Conservation (phyloP, 352 stramenopile genomes). For the Globisporangium solare region DNA sequence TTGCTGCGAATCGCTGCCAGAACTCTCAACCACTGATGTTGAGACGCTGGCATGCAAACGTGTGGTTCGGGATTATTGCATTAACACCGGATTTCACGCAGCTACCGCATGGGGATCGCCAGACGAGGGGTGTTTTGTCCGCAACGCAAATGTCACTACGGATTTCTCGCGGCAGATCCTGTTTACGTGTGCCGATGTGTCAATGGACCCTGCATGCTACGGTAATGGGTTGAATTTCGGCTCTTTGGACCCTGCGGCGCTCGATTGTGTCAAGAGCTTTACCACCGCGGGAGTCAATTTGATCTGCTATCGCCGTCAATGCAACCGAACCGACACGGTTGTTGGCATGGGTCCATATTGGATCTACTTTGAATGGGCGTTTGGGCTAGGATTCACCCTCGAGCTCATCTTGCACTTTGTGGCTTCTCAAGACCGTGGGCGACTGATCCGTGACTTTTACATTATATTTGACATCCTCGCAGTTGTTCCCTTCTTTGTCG, state of each 20-base stretch:
- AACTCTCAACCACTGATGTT: constrained; percentile 45
- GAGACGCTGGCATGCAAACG: constrained; percentile 34
- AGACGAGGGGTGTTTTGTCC: constrained; percentile 51
- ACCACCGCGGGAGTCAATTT: constrained; percentile 14
- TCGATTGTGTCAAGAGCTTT: constrained; percentile 34
- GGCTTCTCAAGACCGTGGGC: constrained; percentile 25
- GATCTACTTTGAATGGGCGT: constrained; percentile 74
- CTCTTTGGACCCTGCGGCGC: constrained; percentile 22
- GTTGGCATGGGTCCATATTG: constrained; percentile 68
- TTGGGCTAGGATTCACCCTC: constrained; percentile 48
- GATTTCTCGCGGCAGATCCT: constrained; percentile 32
- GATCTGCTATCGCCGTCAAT: constrained; percentile 57
- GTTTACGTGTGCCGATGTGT: constrained; percentile 31
- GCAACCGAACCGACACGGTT: constrained; percentile 25
- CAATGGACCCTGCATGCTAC: constrained; percentile 33
- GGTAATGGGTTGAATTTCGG: constrained; percentile 51
- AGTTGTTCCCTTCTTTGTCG: constrained; percentile 56
- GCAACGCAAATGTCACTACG: constrained; percentile 18
- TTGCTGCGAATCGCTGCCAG: constrained; percentile 63
- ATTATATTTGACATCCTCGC: constrained; percentile 64
- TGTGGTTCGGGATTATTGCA: constrained; percentile 57
- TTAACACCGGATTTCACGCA: constrained; percentile 18
- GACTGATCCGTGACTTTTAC: constrained; percentile 53
- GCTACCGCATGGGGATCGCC: background rate
- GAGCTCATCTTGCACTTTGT: constrained; percentile 61